These are phyloP conservation scores for Echium plantagineum DNA, from an alignment of 257 asterid genomes.

Conservation along the genomic window DNA sequence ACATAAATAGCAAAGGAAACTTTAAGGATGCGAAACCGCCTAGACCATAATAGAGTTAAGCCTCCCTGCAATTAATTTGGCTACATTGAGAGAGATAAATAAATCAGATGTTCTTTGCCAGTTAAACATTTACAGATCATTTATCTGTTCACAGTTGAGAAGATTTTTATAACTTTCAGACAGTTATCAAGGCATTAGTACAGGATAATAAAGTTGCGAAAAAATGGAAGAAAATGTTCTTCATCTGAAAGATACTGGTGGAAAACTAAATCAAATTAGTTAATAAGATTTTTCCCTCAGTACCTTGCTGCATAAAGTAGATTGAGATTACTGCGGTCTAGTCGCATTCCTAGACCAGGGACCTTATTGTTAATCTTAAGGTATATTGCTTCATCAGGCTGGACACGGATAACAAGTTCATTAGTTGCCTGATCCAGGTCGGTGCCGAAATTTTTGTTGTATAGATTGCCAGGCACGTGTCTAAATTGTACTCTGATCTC, in stretches of 20 bases:
- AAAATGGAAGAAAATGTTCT: neutral
- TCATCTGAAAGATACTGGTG: neutral
- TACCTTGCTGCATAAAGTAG: conserved; percentile 92
- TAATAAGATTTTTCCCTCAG: neutral
- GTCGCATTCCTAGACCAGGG: conserved; percentile 87
- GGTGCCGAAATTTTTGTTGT: conserved; percentile 56
- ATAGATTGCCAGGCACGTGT: conserved; percentile 86
- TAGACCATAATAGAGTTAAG: too few species aligned
- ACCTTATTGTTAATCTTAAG: conserved; percentile 88
- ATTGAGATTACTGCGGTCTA: conserved; percentile 86
- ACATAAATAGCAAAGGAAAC: too few species aligned
- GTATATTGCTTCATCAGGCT: conserved; percentile 89
- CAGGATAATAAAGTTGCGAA: neutral
- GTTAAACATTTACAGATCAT: too few species aligned
- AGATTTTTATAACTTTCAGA: too few species aligned
- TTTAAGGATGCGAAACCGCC: too few species aligned
- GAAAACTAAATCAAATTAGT: too few species aligned
- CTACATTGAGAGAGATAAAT: too few species aligned
- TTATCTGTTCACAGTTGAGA: neutral
- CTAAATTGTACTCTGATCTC: conserved; percentile 96
- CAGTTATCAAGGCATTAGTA: neutral
- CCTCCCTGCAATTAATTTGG: too few species aligned
- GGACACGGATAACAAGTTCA: conserved; percentile 96
- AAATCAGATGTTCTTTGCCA: too few species aligned
- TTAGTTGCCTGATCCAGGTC: conserved; percentile 82